Base-by-base conservation (phyloP, 306 rosid genomes). In the Potentilla sterilis region DNA sequence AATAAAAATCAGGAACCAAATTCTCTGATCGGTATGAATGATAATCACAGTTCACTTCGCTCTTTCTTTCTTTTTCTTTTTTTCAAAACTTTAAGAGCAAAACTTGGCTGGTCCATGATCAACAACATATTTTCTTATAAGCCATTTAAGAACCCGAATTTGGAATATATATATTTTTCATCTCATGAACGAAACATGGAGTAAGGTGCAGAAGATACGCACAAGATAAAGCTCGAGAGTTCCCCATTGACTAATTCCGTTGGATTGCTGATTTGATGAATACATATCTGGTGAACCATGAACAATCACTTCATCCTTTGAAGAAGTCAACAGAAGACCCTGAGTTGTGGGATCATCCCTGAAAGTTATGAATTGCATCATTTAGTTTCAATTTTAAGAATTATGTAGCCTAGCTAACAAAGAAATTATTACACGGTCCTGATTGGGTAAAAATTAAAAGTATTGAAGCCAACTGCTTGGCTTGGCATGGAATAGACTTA, bases 181-280 rank as follows among this genome's bases (percentile, higher is more conserved):
- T 54, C 28, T 21, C 9, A 21, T 55, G 34, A 55, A 59, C 3
- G 2, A 28, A 62, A 62, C 42, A 15, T 24, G 43, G 43, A 34
- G 12, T 6, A 13, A 55, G 18, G 63, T 21, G 47, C n/a, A 76
- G 75, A 87, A 87, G 82, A 70, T 79, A 84, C 96, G 2, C 64
- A 94, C 98, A 80, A 94, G 91, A 83, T 88, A 90, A 81, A 85
- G 86, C 87, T 94, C 94, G 54, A 94, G 97, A 28, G 86, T 77
- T 68, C 87, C 85, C 98, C 98, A 94, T 35, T 67, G 77, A 76
- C 79, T 78, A 64, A 47, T 83, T 78, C 88, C 86, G 63, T 82
- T 89, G 55, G 74, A 66, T 78, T 81, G 93, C 80, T 85, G 86
- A 69, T 79, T 47, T 67, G 83, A 73, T 75, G 86, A 80, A 78